Evolutionary conservation across 1,139 yeast species (phyloP), one percentile per base, ranked within the genome.

Genomic region (Kodamaea alishanica): DNA sequence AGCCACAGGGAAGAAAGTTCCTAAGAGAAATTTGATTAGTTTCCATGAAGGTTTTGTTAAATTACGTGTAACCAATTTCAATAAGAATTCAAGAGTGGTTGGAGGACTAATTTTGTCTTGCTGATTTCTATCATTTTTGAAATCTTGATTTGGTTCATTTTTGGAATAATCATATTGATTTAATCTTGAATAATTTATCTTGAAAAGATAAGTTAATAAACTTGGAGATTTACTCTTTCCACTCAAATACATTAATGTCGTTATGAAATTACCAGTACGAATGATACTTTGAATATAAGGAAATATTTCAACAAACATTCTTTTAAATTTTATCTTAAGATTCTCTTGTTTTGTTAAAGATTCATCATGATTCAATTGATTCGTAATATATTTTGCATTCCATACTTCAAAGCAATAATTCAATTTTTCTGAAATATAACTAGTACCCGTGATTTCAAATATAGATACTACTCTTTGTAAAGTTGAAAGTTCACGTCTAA

Each of bases 1-100:
- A 2, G 95, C 87, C 0, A 85, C 74, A 0, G 97, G 97, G 63
- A 92, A 79, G 26, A 85, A 68, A 1, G 77, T 77, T 25, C 76
- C 80, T 28, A 58, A 35, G 1, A 70, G 39, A 10, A 69, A 56
- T 28, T 72, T 63, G 4, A 71, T 44, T 1, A 65, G 35, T 30
- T 54, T 61, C 60, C 73, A 65, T 1, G 73, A 39, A 2, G 82
- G 83, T 22, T 49, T 51, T 5, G 73, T 56, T 26, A 72, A 50
- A 26, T 56, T 56, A 3, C 52, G 51, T 8, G 65, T 57, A 6
- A 67, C 35, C 3, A 65, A 47, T 32, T 55, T 55, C 32, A 67
- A 46, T 1, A 77, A 29, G 12, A 65, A 63, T 44, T 78, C 81
- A n/a, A 68, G 58, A n/a, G 67, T 62, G 6, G 77, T 67, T n/a